Conservation (phyloP, 768 basidiomycete genomes). For the Daedaleopsis sinensis region DNA sequence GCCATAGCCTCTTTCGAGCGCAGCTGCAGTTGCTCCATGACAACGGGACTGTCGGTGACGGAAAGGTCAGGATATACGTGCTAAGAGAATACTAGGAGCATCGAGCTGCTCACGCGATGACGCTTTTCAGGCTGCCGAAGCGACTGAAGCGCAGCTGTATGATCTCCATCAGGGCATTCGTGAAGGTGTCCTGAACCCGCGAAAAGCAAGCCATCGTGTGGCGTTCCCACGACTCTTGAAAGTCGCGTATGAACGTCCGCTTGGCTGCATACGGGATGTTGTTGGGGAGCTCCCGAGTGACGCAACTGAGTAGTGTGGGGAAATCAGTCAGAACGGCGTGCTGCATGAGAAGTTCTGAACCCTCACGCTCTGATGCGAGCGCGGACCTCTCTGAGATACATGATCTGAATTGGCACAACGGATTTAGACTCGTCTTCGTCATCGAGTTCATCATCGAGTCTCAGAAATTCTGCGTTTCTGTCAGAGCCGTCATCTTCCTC, state of each 20-base stretch:
- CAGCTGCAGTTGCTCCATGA: conserved; percentile 16
- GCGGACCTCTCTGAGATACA: not conserved
- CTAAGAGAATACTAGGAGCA: too few relatives aligned
- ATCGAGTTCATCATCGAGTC: conserved; percentile 8
- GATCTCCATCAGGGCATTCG: conserved; percentile 32
- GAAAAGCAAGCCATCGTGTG: conserved; percentile 39
- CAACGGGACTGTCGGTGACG: conserved; percentile 7
- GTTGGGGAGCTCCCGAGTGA: conserved; percentile 47
- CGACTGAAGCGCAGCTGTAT: conserved; percentile 42
- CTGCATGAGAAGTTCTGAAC: not conserved
- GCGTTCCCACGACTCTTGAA: conserved; percentile 40
- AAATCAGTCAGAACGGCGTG: not conserved
- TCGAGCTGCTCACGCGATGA: conserved; percentile 35
- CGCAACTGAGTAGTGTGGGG: conserved; percentile 30
- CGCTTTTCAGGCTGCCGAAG: conserved; percentile 38
- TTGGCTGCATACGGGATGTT: conserved; percentile 48
- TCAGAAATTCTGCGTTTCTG: not conserved
- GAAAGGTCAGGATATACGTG: not conserved
- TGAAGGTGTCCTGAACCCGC: conserved; percentile 35
- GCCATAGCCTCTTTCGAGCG: conserved; percentile 2
- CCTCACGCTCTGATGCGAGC: not conserved
- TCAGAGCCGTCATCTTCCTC: conserved; percentile 13
- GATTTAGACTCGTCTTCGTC: not conserved
- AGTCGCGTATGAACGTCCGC: conserved; percentile 38
- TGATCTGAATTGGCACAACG: not conserved